Percentiles rank a stretch among this genome's conserved stretches.
Conservation (phyloP, 2,329 filamentous ascomycete genomes). For the Aspergillus flavus region DNA sequence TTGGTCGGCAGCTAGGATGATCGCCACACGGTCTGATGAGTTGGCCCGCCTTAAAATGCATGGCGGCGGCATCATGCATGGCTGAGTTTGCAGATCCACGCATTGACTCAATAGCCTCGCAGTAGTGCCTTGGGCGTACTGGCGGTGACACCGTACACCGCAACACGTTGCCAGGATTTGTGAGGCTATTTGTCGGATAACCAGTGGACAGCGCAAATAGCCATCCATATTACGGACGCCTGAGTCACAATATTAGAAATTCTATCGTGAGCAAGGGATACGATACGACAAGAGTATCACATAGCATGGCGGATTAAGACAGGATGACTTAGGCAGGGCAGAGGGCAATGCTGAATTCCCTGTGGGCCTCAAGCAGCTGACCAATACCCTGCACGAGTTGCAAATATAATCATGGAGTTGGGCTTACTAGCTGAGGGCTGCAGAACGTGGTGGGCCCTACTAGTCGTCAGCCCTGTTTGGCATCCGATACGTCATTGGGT, state of each 20-base stretch:
- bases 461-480: not conserved
- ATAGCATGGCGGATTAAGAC: not conserved
- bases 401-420: not conserved
- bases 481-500: not conserved
- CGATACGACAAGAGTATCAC: not conserved
- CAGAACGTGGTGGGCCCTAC: not conserved
- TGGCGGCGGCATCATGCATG: not conserved
- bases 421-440: not conserved
- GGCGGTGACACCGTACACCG: constrained; percentile 9
- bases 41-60: not conserved
- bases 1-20: not conserved
- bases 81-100: constrained; percentile 7
- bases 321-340: not conserved
- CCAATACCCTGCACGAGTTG: not conserved
- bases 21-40: not conserved
- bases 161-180: not conserved
- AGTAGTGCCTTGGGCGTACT: constrained; percentile 10
- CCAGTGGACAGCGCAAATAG: too few relatives aligned
- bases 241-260: not conserved
- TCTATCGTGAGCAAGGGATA: not conserved
- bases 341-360: not conserved
- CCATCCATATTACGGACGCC: not conserved
- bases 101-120: constrained; percentile 9
- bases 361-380: not conserved
- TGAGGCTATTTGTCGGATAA: not conserved